Evolutionary conservation across 345 rosid species (phyloP).

Genomic region (Ceriops zippeliana): DNA sequence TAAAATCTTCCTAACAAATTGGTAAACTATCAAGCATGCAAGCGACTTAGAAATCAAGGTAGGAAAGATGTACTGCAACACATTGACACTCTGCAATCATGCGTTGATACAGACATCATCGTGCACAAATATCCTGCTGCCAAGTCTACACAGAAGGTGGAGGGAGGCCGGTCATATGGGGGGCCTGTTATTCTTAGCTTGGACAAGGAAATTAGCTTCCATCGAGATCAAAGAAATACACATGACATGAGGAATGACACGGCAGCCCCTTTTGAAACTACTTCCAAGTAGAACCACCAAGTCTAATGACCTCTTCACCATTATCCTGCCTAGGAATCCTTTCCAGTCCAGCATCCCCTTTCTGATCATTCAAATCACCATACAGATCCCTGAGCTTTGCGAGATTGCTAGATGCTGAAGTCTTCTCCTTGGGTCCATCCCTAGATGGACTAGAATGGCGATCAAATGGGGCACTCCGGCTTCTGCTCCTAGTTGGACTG

Average conservation of each 20-base stretch:
- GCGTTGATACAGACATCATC: not conserved
- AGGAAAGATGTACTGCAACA: too few species aligned
- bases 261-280: conserved; percentile 17
- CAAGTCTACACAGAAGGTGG: not conserved
- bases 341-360: conserved; percentile 47
- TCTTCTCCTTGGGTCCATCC: conserved; percentile 56
- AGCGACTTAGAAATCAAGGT: too few species aligned
- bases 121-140: not conserved
- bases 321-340: conserved; percentile 50
- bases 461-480: conserved; percentile 37
- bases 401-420: conserved; percentile 59
- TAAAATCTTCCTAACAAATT: too few species aligned
- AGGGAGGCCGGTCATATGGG: not conserved
- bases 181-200: not conserved
- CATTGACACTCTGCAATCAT: not conserved
- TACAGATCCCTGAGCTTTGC: conserved; percentile 91
- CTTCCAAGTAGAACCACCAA: conserved; percentile 82
- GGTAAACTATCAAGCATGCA: too few species aligned
- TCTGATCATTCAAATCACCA: conserved; percentile 56
- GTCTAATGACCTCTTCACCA: conserved; percentile 86
- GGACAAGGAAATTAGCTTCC: not conserved
- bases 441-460: conserved; percentile 46
- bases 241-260: not conserved
- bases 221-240: not conserved
- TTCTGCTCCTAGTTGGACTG: conserved; percentile 66